Evolutionary conservation across 1,284 basidiomycete genomes (phyloP), one percentile per base, ranked within the genome.

Genomic region (Singerocomus rubriflavus): DNA sequence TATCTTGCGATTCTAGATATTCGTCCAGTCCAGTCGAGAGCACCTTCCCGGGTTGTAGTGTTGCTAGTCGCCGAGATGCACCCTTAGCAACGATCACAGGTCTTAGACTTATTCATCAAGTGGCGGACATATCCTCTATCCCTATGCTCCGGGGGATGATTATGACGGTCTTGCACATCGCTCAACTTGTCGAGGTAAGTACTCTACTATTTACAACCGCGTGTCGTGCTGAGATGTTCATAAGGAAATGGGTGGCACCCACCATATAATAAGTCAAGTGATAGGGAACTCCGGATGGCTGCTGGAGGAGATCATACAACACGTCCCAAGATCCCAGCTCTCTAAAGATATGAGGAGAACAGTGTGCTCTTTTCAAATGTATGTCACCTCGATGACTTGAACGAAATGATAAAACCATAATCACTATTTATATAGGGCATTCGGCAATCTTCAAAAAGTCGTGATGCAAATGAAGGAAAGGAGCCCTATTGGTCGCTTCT

Each of bases 281-380:
- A 26, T 63, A 6, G 50, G 59, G 40, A 33, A 39, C 11, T 57
- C 56, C 6, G 59, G 44, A 8, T 63, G 46, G 50, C 17, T 60
- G 4, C 57, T 60, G 5, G 32, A 57, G 0, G 58, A 51, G 16
- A 59, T 60, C 1, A 16, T 44, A 1, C 47, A 21, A 32, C 42
- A 45, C 21, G 47, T 26, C 11, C n/a, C n/a, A 29, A 8, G 10
- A n/a, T 39, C 33, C 2, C 14, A 39, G 10, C 16, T 56, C 1
- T 36, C 37, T 6, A 40, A 1, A 11, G 40, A 50, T 32, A 52
- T 45, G 42, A 54, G 30, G 6, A 44, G 8, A 31, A 17, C 32
- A 1, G 5, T 61, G 44, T n/a, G 0, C 1, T 17, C 35, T 9
- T 57, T 59, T 21, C 45, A 35, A 30, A 44, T 11, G 59, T 53